phyloP scores from a whole-genome alignment of 345 rosid genomes.

The Populus davidiana region DNA sequence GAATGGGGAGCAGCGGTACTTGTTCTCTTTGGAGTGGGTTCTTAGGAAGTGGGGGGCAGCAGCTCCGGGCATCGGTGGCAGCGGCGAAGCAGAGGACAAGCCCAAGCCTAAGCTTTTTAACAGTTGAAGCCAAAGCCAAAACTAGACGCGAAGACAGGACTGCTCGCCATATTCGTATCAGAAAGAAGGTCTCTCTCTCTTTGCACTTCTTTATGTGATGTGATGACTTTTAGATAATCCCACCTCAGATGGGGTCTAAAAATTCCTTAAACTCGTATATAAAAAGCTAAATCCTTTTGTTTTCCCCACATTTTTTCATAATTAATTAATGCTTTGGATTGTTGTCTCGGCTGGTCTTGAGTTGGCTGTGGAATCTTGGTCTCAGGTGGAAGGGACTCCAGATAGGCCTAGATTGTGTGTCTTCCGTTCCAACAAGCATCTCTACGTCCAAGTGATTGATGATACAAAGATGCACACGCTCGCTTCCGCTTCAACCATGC shows the following conservation, averaged over 20 bases:
- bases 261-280: background rate
- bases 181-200: slow-evolving; percentile 67
- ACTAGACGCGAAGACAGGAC: slow-evolving; percentile 66
- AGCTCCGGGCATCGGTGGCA: slow-evolving; percentile 26
- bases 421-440: slow-evolving; percentile 87
- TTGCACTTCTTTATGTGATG: background rate
- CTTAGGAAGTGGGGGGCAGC: slow-evolving; percentile 9
- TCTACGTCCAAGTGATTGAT: slow-evolving; percentile 90
- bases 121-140: slow-evolving; percentile 57
- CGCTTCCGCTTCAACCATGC: slow-evolving; percentile 83
- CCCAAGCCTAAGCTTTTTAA: background rate
- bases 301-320: background rate
- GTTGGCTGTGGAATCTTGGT: background rate
- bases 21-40: slow-evolving; percentile 19
- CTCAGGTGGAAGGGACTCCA: slow-evolving; percentile 69
- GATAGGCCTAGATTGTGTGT: slow-evolving; percentile 87
- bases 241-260: background rate
- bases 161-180: slow-evolving; percentile 84
- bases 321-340: background rate
- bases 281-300: background rate
- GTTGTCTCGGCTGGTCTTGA: background rate
- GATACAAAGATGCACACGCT: slow-evolving; percentile 97
- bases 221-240: too few relatives aligned
- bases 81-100: slow-evolving; percentile 5
- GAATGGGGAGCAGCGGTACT: slow-evolving; percentile 9